Evolutionary conservation across 2,329 filamentous ascomycete species (phyloP), one percentile per base, ranked within the genome.

Genomic region (Sclerotinia sclerotiorum): DNA sequence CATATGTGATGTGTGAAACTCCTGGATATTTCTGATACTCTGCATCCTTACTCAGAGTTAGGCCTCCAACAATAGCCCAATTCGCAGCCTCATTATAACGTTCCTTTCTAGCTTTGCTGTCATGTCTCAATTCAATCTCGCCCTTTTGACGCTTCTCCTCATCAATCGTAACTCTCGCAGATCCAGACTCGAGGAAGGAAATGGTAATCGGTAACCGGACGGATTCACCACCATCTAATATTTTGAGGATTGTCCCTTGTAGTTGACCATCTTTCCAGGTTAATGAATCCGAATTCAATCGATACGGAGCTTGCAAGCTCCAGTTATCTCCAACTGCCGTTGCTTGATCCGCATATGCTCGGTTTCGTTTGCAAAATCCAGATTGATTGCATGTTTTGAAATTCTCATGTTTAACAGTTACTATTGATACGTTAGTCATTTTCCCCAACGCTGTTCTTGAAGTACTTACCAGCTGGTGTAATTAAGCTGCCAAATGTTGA

Each of bases 301-400:
- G 84, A 81, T 98, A 99, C 0, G 94, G 94, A 10, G 93, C 89
- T 73, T 83, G 83, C 29, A 62, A 39, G 60, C 60, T 60, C 91
- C 93, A 97, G 39, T 84, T 83, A 11, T 87, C 84, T 70, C 87
- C 88, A 68, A 87, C 81, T 54, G 87, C 82, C 57, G 86, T 81
- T 71, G 89, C 93, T 72, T 86, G 83, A 80, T 98, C 94, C 78
- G 95, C 95, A 78, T 91, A 94, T 51, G 87, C 91, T 78, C 95
- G 89, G 81, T 98, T 98, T 73, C 95, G 91, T 79, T 93, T 95
- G 82, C 95, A 99, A 83, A 99, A 99, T 76, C 95, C 95, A 5
- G 94, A 95, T 79, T 99, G 94, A 73, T 91, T 83, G 82, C 95
- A 99, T 75, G 91, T 97, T 79, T 98, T 99, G 85, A 98, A 99